Base-by-base conservation (phyloP, 2,329 filamentous ascomycete species). In the Arthrobotrys musiformis region DNA sequence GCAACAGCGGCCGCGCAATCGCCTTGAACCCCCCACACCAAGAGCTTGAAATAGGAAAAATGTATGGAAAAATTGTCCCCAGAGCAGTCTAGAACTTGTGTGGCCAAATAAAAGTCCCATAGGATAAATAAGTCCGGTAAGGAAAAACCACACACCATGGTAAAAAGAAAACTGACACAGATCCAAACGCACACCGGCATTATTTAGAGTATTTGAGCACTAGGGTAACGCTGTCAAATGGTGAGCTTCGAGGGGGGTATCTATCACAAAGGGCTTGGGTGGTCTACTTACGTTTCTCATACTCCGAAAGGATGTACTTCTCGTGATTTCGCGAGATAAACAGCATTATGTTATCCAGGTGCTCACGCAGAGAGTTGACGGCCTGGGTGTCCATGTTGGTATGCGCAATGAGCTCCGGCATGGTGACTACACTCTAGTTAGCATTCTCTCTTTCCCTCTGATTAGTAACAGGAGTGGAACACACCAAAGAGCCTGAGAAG, bases 351-450 rank as follows among this genome's bases (percentile, higher is more conserved):
- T 93, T 94, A 80, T 89, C 88, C 15, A 99, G 87, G 83, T 99
- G 95, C 81, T 97, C 93, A 11, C 93, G 91, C 26, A 98, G 89
- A 54, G 93, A 91, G 78, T 91, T 92, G 46, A 97, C 93, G 1
- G 93, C 94, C 83, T 97, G 93, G 64, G 91, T 87, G 82, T 98
- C 95, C 93, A 99, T 97, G 84, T 98, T 98, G 63, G 95, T 99
- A 83, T 99, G 95, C 2, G 94, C 94, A 78, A 98, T 90, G 44
- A 98, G 89, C 82, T 99, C 95, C 0, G 95, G 94, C 80, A 98
- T 90, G 0, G 92, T 91, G 2, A 96, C 94, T 97, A 80, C 8
- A 48, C 52, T 2, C 60, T 60, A 24, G 58, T 73, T 58, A 79
- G 70, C 58, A n/a, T 33, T 2, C 5, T n/a, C 22, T 26, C 26